Evolutionary conservation across 352 stramenopile genomes (phyloP), one percentile per base, ranked within the genome.

Genomic region (Peronospora farinosa): DNA sequence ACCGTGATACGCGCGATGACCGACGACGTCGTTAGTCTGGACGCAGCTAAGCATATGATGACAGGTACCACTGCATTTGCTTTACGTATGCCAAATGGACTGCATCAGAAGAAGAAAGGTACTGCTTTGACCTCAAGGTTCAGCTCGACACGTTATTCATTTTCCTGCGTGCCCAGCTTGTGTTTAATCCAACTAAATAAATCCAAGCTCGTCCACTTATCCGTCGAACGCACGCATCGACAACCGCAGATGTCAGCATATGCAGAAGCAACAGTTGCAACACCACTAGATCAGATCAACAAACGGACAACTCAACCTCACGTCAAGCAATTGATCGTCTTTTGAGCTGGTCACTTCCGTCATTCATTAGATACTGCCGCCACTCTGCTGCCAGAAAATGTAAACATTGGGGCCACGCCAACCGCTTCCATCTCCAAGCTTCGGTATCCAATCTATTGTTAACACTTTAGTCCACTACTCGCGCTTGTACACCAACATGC

Each of bases 401-500:
- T 31, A 13, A 41, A 50, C 19, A 40, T 46, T 16, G 11, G 3
- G 30, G 27, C 28, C 30, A 40, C n/a, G n/a, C 27, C 23, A 47
- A 56, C 30, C 41, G 47, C 50, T 38, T 42, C 40, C 3, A 8
- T 17, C 5, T 31, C 21, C 38, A 63, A 61, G 50, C n/a, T 2
- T 54, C 30, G 33, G 48, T 57, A 60, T 53, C 28, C 36, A 30
- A 33, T 51, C 54, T 39, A 60, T 52, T 54, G 19, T 27, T 36
- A 38, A 30, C 25, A 15, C 8, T 53, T 57, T 9, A 21, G 15
- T 15, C 40, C 19, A 28, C 40, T 67, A 69, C 32, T 50, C 36
- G 15, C 65, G 74, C 51, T 67, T 72, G 60, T 68, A 89, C 35
- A 92, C 73, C 57, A 89, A 39, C 76, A 92, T 87, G 27, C 61